Conservation (phyloP, 2,329 filamentous ascomycete species). For the Apiospora malaysiana region DNA sequence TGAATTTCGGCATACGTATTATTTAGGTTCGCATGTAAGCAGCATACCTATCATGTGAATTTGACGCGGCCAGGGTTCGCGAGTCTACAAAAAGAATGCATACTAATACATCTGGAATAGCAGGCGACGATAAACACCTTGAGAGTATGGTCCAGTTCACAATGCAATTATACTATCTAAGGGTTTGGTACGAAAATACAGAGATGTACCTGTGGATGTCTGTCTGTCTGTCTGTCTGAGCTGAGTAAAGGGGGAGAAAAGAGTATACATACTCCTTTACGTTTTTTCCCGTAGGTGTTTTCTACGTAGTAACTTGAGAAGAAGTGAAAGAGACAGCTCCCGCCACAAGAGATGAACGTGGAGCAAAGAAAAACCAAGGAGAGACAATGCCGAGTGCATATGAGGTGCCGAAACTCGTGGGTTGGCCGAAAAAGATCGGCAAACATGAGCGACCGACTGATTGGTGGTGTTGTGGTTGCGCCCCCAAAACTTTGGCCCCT, state of each 20-base stretch:
- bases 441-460: background rate
- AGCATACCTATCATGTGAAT: background rate
- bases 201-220: background rate
- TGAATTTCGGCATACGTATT: background rate
- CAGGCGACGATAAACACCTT: background rate
- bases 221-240: slow-evolving; percentile 10
- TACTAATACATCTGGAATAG: background rate
- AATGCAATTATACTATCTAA: background rate
- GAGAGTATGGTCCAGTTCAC: background rate
- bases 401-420: background rate
- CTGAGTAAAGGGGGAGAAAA: background rate
- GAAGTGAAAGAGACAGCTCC: background rate
- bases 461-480: background rate
- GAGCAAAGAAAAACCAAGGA: background rate
- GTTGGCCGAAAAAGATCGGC: background rate
- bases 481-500: background rate
- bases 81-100: background rate
- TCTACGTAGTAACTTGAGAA: background rate
- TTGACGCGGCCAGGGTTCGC: background rate
- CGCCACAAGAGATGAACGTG: background rate
- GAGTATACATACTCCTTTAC: slow-evolving; percentile 16
- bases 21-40: background rate
- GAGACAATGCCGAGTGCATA: background rate
- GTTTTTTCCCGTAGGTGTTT: background rate
- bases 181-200: background rate